Evolutionary conservation across 1,284 basidiomycete genomes (phyloP), one percentile per base, ranked within the genome.

Genomic region (Ceratobasidium sp.): DNA sequence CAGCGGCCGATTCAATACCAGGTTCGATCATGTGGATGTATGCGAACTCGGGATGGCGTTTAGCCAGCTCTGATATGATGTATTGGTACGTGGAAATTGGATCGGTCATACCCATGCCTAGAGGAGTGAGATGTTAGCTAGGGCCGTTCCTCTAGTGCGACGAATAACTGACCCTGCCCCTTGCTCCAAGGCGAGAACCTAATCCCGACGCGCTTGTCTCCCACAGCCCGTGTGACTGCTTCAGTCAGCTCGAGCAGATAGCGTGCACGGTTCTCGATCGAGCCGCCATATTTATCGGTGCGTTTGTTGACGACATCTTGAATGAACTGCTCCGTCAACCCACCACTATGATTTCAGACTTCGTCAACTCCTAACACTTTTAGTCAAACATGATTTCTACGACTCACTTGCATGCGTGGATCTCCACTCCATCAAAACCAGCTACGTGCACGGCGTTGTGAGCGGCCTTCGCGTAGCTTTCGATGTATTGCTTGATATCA

Each of bases 11-110:
- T 14, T 77, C 74, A 13, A 82, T 78, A 14, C 84, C 81, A 1
- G 85, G 82, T 34, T 68, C 49, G 31, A 68, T 56, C 51, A 68
- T 56, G 37, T 68, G 65, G n/a, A 68, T 39, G 22, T 68, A 68
- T 37, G 65, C 78, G 74, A 82, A 3, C 84, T 90, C 2, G 88
- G 88, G 0, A 77, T 85, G 51, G 82, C 81, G 59, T 80, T 89
- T 39, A 85, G 85, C 0, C 80, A 82, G 11, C 81, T 88, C 63
- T 5, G 49, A 39, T 4, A 68, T 54, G 16, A 68, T 56, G 24
- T 68, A 56, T 2, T n/a, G 8, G 34, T 84, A 86, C 0, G 83
- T 83, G 14, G 84, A 82, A 16, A 84, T 76, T 0, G 85, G 89
- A 71, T 80, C 76, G n/a, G 59, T 69, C 76, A 74, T 73, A 81